phyloP scores from a whole-genome alignment of 2,329 filamentous ascomycete genomes.

The Ceratocystis alfenasii region DNA sequence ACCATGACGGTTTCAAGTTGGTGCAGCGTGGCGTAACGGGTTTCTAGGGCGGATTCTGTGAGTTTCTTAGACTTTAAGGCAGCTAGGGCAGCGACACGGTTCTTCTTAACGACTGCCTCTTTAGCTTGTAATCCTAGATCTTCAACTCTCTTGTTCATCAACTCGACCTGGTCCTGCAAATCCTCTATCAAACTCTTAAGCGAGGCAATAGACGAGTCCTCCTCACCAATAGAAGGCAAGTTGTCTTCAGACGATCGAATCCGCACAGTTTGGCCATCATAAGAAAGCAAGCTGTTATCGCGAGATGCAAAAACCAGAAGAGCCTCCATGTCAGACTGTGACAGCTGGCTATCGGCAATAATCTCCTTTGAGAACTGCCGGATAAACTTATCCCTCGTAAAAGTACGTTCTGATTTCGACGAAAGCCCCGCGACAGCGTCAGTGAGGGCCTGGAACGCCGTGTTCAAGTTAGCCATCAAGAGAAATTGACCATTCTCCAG shows the following conservation, averaged over 20 bases:
- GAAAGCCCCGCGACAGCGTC: conserved; percentile 34
- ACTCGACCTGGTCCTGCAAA: conserved; percentile 58
- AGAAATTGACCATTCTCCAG: conserved; percentile 53
- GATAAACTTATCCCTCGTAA: conserved; percentile 53
- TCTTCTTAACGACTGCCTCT: conserved; percentile 58
- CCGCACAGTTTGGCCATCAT: conserved; percentile 60
- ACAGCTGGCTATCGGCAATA: conserved; percentile 39
- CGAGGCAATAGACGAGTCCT: conserved; percentile 72
- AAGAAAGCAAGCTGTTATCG: conserved; percentile 48
- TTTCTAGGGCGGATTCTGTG: conserved; percentile 59
- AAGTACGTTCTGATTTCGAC: conserved; percentile 53
- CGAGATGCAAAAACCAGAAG: conserved; percentile 58
- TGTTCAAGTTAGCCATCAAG: conserved; percentile 50
- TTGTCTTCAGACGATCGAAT: conserved; percentile 41
- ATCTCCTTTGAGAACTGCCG: conserved; percentile 44
- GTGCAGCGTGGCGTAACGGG: conserved; percentile 58
- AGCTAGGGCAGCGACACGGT: conserved; percentile 61
- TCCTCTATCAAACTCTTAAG: conserved; percentile 68
- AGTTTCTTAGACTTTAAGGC: conserved; percentile 74
- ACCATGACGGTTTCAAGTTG: conserved; percentile 74
- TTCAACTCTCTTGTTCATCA: conserved; percentile 55
- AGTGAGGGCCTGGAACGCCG: conserved; percentile 43
- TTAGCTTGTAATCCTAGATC: conserved; percentile 54
- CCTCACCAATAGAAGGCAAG: conserved; percentile 48
- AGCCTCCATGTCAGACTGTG: conserved; percentile 54